These are phyloP conservation scores for Hirschioporus abietinus DNA, from an alignment of 768 basidiomycete genomes.

Conservation along the genomic window DNA sequence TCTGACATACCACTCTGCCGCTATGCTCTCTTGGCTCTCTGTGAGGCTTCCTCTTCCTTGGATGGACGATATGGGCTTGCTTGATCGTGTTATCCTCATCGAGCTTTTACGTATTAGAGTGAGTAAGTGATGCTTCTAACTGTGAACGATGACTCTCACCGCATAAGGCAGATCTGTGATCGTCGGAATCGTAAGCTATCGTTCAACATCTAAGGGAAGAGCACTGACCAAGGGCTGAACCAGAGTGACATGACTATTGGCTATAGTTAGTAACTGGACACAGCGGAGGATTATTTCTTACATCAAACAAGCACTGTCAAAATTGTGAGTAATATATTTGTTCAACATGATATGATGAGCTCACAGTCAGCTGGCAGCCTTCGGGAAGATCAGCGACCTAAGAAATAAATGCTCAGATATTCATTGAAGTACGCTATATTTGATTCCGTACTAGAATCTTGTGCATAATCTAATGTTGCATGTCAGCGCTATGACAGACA, in stretches of 20 bases:
- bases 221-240: conserved; percentile 37
- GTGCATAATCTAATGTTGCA: conserved; percentile 27
- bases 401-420: background rate
- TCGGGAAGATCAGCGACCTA: conserved; percentile 49
- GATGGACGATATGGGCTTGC: conserved; percentile 2
- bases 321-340: background rate
- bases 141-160: background rate
- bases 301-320: conserved; percentile 31
- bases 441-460: conserved; percentile 30
- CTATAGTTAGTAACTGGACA: conserved; percentile 10
- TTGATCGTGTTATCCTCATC: conserved; percentile 8
- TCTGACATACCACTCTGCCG: conserved; percentile 2
- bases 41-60: conserved; percentile 1
- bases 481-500: background rate
- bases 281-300: conserved; percentile 23
- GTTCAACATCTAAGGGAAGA: conserved; percentile 7
- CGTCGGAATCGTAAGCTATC: background rate
- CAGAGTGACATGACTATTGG: conserved; percentile 43
- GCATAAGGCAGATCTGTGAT: conserved; percentile 23
- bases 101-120: conserved; percentile 7
- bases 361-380: conserved; percentile 61
- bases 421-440: background rate
- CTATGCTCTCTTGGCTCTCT: conserved; percentile 2
- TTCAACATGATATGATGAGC: conserved; percentile 6
- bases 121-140: background rate